A percentile compares a stretch with the other conserved stretches of the same genome.
Evolutionary conservation across 148 eudicot species (phyloP).

Genomic region (Chenopodium album): DNA sequence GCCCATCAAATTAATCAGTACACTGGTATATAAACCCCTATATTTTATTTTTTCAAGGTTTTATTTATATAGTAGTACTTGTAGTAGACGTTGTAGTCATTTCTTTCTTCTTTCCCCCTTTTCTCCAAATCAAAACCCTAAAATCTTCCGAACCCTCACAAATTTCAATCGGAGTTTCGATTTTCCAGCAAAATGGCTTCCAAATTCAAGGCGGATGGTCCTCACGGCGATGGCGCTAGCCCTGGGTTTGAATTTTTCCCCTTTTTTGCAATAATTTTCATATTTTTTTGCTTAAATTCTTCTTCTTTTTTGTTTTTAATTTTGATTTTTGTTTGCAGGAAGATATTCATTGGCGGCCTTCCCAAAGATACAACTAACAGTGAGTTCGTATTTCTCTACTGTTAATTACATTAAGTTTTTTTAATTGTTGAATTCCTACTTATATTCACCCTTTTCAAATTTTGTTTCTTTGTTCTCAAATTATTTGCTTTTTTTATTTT

Average conservation of each 20-base stretch:
- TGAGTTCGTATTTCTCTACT: slow-evolving; percentile 33
- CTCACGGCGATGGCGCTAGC: slow-evolving; percentile 57
- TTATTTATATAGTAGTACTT: no score
- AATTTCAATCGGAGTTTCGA: not conserved
- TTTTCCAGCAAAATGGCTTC: slow-evolving; percentile 36
- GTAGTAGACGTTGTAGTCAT: no score
- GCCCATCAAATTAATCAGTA: no score
- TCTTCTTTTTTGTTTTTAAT: not conserved
- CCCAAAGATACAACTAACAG: slow-evolving; percentile 53
- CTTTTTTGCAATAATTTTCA: not conserved
- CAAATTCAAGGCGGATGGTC: slow-evolving; percentile 34
- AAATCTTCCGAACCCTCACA: not conserved
- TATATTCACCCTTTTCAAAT: not conserved
- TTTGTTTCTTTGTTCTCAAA: no score
- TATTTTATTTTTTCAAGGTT: no score
- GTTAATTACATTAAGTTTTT: not conserved
- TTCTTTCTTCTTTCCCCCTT: not conserved
- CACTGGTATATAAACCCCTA: no score
- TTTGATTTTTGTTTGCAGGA: slow-evolving; percentile 31
- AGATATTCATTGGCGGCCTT: slow-evolving; percentile 71
- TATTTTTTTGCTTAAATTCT: no score
- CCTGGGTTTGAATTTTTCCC: slow-evolving; percentile 48
- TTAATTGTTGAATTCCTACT: not conserved
- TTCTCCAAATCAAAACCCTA: not conserved
- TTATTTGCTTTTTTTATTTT: no score